phyloP scores from a whole-genome alignment of 2,329 filamentous ascomycete species.

The Fusarium pseudograminearum region DNA sequence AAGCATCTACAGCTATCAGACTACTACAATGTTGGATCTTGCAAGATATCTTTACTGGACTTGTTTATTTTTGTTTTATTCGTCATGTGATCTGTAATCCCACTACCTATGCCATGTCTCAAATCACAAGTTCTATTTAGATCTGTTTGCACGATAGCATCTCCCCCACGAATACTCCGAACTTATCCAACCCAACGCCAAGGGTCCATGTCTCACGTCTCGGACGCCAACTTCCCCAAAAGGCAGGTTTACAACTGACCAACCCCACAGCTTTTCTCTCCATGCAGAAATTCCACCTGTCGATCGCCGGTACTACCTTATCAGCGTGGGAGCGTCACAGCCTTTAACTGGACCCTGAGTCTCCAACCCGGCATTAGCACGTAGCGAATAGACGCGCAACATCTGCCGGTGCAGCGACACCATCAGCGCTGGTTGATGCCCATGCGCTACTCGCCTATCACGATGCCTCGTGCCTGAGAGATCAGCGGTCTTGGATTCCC shows the following conservation, averaged over 20 bases:
- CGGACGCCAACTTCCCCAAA: slow-evolving; percentile 34
- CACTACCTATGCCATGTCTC: neutral
- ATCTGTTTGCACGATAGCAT: neutral
- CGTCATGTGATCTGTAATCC: neutral
- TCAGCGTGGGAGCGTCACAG: slow-evolving; percentile 30
- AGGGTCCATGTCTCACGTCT: slow-evolving; percentile 4
- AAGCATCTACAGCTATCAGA: neutral
- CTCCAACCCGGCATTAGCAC: slow-evolving; percentile 1
- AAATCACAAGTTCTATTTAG: too few relatives aligned
- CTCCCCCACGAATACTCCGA: neutral
- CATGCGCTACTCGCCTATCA: slow-evolving; percentile 31
- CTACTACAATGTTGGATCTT: neutral
- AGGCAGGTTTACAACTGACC: slow-evolving; percentile 30
- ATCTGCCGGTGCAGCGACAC: slow-evolving; percentile 7
- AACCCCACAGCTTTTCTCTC: slow-evolving; percentile 25
- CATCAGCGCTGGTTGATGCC: neutral
- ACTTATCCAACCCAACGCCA: neutral
- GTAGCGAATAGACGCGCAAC: slow-evolving; percentile 11
- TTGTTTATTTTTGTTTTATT: neutral
- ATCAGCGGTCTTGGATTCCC: slow-evolving; percentile 25
- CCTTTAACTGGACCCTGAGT: slow-evolving; percentile 35
- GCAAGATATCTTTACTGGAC: neutral
- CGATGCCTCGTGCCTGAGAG: slow-evolving; percentile 34
- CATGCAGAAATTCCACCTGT: slow-evolving; percentile 6
- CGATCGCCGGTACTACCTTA: slow-evolving; percentile 32